phyloP scores from a whole-genome alignment of 495 filamentous ascomycete genomes.

The Schizothecium vesticola region DNA sequence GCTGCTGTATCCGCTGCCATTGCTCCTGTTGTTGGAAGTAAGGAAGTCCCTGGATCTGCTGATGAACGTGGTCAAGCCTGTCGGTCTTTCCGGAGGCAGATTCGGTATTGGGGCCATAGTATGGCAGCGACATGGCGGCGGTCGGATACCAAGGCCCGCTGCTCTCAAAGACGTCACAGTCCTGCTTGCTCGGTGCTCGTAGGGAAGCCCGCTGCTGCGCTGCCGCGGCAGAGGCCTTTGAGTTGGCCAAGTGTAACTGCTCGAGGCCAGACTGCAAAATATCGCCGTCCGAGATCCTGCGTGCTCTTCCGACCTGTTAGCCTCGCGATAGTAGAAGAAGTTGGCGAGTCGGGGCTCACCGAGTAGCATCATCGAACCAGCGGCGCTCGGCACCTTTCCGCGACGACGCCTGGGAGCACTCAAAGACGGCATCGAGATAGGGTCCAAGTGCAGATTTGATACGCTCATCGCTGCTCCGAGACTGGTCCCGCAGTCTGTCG shows the following conservation, averaged over 20 bases:
- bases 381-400: neutral
- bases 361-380: neutral
- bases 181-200: neutral
- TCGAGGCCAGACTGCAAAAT: neutral
- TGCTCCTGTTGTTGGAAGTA: neutral
- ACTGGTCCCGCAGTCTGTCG: slow-evolving; percentile 3
- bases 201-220: neutral
- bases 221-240: neutral
- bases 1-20: slow-evolving; percentile 2
- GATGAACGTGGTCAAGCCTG: neutral
- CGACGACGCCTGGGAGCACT: slow-evolving; percentile 1
- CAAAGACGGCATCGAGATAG: slow-evolving; percentile 17
- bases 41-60: neutral
- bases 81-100: neutral
- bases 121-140: slow-evolving; percentile 9
- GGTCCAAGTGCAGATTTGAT: slow-evolving; percentile 1
- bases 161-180: slow-evolving; percentile 2
- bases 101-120: slow-evolving; percentile 1
- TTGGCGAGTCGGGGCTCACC: neutral
- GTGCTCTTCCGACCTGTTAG: neutral
- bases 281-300: too few relatives aligned
- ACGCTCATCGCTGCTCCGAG: neutral
- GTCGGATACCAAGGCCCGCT: slow-evolving; percentile 16
- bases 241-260: neutral
- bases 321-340: too few relatives aligned